These are phyloP conservation scores for Pseudophaeomoniella oleicola DNA, from an alignment of 2,329 filamentous ascomycete species.

Conservation along the genomic window DNA sequence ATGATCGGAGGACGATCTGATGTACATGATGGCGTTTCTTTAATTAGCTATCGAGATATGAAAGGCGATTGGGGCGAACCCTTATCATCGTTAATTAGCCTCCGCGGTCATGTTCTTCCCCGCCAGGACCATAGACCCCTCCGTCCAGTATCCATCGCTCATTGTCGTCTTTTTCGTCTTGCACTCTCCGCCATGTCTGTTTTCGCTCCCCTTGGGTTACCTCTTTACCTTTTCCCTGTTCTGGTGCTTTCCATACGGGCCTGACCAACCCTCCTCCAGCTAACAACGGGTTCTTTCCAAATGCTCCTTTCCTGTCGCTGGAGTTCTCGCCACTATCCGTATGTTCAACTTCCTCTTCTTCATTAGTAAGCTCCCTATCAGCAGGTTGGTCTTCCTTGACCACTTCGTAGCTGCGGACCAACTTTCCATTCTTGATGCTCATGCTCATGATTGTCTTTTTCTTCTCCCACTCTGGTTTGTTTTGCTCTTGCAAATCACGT, in stretches of 20 bases:
- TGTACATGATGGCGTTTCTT: too few species aligned
- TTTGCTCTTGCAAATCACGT: slow-evolving; percentile 75
- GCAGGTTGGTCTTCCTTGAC: slow-evolving; percentile 16
- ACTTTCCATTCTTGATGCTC: slow-evolving; percentile 62
- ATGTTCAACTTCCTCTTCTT: slow-evolving; percentile 11
- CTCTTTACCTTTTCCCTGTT: slow-evolving; percentile 12
- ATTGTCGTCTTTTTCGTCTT: slow-evolving; percentile 30
- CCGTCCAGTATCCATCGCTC: slow-evolving; percentile 33
- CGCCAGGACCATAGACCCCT: slow-evolving; percentile 22
- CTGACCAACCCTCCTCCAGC: slow-evolving; percentile 27
- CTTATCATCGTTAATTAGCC: slow-evolving; percentile 10
- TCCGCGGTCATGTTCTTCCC: slow-evolving; percentile 4
- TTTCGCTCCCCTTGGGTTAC: slow-evolving; percentile 16
- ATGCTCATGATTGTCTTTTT: slow-evolving; percentile 71
- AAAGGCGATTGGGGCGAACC: too few species aligned
- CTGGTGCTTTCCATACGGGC: slow-evolving; percentile 27
- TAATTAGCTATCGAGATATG: too few species aligned
- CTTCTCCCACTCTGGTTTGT: slow-evolving; percentile 78
- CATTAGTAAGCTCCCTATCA: slow-evolving; percentile 9
- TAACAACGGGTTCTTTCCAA: slow-evolving; percentile 29
- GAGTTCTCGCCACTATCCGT: slow-evolving; percentile 17
- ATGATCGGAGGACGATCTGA: too few species aligned
- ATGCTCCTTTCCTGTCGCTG: slow-evolving; percentile 19
- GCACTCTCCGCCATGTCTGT: slow-evolving; percentile 31
- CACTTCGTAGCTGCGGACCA: slow-evolving; percentile 41